A percentile compares a stretch with the other conserved stretches of the same genome.
Conservation (phyloP, 176 grass and related monocot species). For the Echinochloa phyllopogon region DNA sequence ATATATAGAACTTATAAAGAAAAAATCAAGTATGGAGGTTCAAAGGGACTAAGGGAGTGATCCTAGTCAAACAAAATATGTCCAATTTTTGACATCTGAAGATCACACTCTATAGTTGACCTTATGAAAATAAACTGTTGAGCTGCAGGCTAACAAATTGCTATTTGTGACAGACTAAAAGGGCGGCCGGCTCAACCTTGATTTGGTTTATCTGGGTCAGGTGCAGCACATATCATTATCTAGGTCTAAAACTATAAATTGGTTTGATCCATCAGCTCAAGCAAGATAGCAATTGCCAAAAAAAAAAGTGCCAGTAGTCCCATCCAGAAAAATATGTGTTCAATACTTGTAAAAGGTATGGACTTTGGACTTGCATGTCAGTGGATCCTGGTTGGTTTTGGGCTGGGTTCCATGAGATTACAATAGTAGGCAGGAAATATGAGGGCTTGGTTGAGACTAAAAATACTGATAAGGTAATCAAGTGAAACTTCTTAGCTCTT, state of each 20-base stretch:
- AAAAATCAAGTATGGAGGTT: neutral
- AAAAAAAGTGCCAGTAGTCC: neutral
- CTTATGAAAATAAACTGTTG: neutral
- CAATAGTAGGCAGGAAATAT: neutral
- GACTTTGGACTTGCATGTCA: neutral
- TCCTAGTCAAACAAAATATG: neutral
- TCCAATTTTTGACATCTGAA: slow-evolving; percentile 8
- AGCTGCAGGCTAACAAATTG: neutral
- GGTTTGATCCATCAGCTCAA: neutral
- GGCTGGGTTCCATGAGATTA: slow-evolving; percentile 18
- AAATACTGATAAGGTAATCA: slow-evolving; percentile 19
- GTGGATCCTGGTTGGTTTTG: slow-evolving; percentile 13
- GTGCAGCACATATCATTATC: neutral
- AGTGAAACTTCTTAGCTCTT: slow-evolving; percentile 59
- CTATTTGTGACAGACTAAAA: neutral
- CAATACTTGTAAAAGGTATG: neutral
- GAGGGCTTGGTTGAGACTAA: slow-evolving; percentile 5
- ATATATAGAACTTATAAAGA: neutral
- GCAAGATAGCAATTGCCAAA: slow-evolving; percentile 1
- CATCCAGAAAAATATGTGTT: neutral
- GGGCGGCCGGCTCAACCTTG: neutral
- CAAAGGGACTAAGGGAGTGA: neutral
- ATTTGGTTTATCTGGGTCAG: slow-evolving; percentile 12
- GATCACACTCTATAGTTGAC: neutral
- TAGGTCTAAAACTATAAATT: neutral